Base-by-base conservation (phyloP, 768 basidiomycete species). In the Cystobasidium onofrii region DNA sequence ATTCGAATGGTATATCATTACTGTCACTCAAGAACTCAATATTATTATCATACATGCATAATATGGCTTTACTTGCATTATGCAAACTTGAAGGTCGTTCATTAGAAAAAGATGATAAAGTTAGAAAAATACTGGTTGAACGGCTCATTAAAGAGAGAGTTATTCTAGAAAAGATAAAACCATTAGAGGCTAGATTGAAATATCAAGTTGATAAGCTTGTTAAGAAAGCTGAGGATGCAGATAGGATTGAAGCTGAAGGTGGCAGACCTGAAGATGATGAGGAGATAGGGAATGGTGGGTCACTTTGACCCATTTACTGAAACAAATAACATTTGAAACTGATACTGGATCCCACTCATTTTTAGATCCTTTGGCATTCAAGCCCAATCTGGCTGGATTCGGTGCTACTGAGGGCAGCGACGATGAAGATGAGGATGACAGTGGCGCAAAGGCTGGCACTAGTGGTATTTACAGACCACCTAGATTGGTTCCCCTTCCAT, bases 191-290 rank as follows among this genome's bases (percentile, higher is more conserved):
- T 66, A 88, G 90, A 79, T 89, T 99, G 85, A 87, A 86, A 61
- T 97, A 99, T 81, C 96, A 98, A 80, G 91, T 99, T 78, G 92
- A 97, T 77, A 97, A 98, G 80, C 86, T 99, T 20, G 86, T 94
- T 31, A 85, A 86, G 74, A 81, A 90, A 4, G 89, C 91, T 0
- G 87, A 90, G 76, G 88, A 81, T 50, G 78, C 83, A 27, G 81
- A 83, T 6, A 34, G 63, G 15, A 41, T 64, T 41, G 39, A 41
- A 64, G 15, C 80, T 80, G 52, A 75, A 82, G 80, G 63, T 60
- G 77, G 81, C 61, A 17, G 33, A 13, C 64, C 25, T n/a, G 54
- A 70, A 10, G 63, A 55, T 20, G 75, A 75, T 39, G 76, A 75
- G 15, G 80, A 78, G 10, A 74, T 81, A 1, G 75, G 73, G 9